Conservation (phyloP, 306 rosid genomes). For the Boehmeria nivea region DNA sequence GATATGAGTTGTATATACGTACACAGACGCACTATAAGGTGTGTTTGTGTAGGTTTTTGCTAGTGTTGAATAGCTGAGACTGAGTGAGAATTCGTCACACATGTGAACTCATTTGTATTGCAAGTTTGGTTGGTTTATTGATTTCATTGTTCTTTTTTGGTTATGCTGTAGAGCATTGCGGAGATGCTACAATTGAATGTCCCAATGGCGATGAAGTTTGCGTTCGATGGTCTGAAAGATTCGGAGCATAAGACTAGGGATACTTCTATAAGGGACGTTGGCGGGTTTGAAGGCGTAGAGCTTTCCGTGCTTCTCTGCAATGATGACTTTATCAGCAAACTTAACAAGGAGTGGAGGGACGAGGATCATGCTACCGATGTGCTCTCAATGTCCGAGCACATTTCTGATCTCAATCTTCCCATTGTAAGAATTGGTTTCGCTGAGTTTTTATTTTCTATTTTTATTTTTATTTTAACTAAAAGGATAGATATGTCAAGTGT, state of each 20-base stretch:
- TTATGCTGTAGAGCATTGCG: slow-evolving; percentile 51
- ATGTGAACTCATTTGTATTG: no score
- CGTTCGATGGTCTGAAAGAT: slow-evolving; percentile 60
- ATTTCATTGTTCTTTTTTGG: background rate
- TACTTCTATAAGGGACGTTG: slow-evolving; percentile 56
- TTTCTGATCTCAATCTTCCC: slow-evolving; percentile 66
- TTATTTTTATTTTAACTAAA: no score
- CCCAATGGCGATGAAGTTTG: slow-evolving; percentile 72
- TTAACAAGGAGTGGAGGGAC: slow-evolving; percentile 88
- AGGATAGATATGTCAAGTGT: no score
- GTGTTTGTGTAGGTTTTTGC: background rate
- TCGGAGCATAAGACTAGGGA: slow-evolving; percentile 62
- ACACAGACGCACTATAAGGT: no score
- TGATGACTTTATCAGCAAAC: slow-evolving; percentile 67
- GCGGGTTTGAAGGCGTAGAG: slow-evolving; percentile 68
- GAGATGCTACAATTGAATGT: slow-evolving; percentile 75
- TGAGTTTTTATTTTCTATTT: no score
- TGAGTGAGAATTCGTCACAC: no score
- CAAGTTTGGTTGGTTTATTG: no score
- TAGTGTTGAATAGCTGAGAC: no score
- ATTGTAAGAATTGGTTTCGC: no score
- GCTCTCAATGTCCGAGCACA: slow-evolving; percentile 79
- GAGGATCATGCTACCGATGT: slow-evolving; percentile 86
- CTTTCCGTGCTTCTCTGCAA: slow-evolving; percentile 75
- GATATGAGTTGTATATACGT: no score